Evolutionary conservation across 257 asterid species (phyloP), one percentile per base, ranked within the genome.

Genomic region (Solanum virginianum): DNA sequence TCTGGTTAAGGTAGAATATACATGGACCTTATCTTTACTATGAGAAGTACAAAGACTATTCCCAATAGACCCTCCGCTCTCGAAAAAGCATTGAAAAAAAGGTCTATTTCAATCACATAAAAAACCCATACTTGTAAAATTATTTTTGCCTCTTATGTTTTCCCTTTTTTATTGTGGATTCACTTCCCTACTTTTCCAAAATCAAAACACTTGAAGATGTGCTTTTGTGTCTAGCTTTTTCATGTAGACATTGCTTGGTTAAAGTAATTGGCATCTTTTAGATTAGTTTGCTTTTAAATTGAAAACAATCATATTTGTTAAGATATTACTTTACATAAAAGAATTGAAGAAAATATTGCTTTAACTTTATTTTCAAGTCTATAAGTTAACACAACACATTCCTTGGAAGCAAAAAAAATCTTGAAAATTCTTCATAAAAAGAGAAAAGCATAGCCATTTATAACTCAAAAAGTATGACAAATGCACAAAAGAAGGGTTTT

Each of bases 1-100:
- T 55, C 0, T 55, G 4, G 10, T 8, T 13, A 57, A 0, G 26
- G 0, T 20, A 20, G 6, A 57, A 22, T 2, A 13, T 57, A 0
- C 6, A 9, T 8, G 20, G 0, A 20, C 1, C 0, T 20, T 56
- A 56, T 0, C 6, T 20, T n/a, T 3, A 57, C 3, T 6, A 18
- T 8, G 65, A 8, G 2, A 57, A 4, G 0, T 18, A 57, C 1
- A 20, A 20, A 57, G 6, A 20, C 1, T 57, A 57, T 20, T 57
- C 9, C 0, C 17, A 0, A 60, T 22, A 10, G 8, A 62, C 0
- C 0, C 69, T 62, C 4, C 4, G 12, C 13, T 62, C 0, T 3
- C 22, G 9, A 22, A 62, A 62, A 22, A 62, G 0, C 8, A 62
- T 22, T 32, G 3, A 32, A 10, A 4, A 39, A 39, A 39, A 18